Percentiles rank a stretch among this genome's conserved stretches.
These are phyloP conservation scores for Zasmidium citrigriseum DNA, from an alignment of 2,329 filamentous ascomycete species.

Conservation along the genomic window DNA sequence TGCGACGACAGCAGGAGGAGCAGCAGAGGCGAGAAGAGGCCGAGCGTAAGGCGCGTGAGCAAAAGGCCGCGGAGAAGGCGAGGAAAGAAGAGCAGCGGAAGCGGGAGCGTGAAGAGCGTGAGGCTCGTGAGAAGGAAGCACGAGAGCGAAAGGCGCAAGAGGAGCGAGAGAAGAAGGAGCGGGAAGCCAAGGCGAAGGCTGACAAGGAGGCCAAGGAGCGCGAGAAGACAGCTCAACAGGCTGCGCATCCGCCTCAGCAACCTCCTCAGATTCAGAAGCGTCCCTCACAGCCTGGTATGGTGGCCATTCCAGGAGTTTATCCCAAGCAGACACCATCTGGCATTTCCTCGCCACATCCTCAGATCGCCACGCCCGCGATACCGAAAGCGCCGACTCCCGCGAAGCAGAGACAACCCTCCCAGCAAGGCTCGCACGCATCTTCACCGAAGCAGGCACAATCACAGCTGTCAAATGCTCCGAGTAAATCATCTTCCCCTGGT, in stretches of 20 bases:
- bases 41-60: constrained; percentile 80
- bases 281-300: constrained; percentile 59
- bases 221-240: constrained; percentile 44
- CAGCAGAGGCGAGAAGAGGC: constrained; percentile 81
- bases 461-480: constrained; percentile 49
- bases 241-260: constrained; percentile 37
- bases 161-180: constrained; percentile 60
- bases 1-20: constrained; percentile 77
- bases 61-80: constrained; percentile 79
- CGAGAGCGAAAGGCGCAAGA: constrained; percentile 66
- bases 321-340: constrained; percentile 54
- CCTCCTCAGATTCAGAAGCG: constrained; percentile 52
- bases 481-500: constrained; percentile 59
- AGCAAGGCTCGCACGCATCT: constrained; percentile 71
- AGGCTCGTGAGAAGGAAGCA: constrained; percentile 71
- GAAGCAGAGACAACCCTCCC: constrained; percentile 73
- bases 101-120: constrained; percentile 68
- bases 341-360: constrained; percentile 76
- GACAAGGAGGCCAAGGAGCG: constrained; percentile 43
- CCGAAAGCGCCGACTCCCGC: constrained; percentile 81
- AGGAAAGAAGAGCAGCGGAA: constrained; percentile 70
- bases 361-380: constrained; percentile 75
- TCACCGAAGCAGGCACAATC: constrained; percentile 65
- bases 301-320: constrained; percentile 56
- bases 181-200: constrained; percentile 55